Base-by-base conservation (phyloP, 2,329 filamentous ascomycete genomes). In the Didymella arachidicola region DNA sequence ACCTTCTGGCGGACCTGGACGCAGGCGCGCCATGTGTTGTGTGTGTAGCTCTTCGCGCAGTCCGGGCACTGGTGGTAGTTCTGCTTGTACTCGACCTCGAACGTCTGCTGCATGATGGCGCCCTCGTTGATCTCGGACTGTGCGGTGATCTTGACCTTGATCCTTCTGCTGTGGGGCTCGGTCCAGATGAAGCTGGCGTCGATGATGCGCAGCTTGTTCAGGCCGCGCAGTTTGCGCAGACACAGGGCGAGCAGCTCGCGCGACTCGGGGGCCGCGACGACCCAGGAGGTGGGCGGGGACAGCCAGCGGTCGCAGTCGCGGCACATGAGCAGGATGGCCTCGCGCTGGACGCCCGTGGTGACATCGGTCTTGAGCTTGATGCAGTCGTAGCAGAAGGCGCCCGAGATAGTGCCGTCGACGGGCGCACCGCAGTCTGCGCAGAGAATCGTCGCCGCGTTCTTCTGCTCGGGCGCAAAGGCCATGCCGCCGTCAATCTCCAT, bases 141-240 rank as follows among this genome's bases (percentile, higher is more conserved):
- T 46, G 98, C 89, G 0, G 95, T 98, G 77, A 99, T 89, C 82
- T 97, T 97, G 77, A 98, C 89, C 80, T 93, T 96, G 64, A 98
- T 85, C 75, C 95, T 85, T 73, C 92, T 85, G 70, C 93, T 97
- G 80, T 99, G 95, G 11, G 95, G 94, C 79, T 99, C 95, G 1
- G 95, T 99, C 95, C 95, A 99, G 74, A 98, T 91, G 75, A 98
- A 99, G 71, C 88, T 91, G 45, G 95, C 95, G 76, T 99, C 95
- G 72, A 97, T 93, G 72, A 99, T 95, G 61, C 95, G 86, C 67
- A 96, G 91, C 81, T 95, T 96, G 76, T 89, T 87, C 63, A 99
- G 80, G 29, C 93, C 93, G 64, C 91, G 84, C 63, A 99, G 80
- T 78, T 95, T 96, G 74, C 92, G 89, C 66, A 99, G 83, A 78